Evolutionary conservation across 108 stramenopile genomes (phyloP).

Genomic region (Epithemia pelagica): DNA sequence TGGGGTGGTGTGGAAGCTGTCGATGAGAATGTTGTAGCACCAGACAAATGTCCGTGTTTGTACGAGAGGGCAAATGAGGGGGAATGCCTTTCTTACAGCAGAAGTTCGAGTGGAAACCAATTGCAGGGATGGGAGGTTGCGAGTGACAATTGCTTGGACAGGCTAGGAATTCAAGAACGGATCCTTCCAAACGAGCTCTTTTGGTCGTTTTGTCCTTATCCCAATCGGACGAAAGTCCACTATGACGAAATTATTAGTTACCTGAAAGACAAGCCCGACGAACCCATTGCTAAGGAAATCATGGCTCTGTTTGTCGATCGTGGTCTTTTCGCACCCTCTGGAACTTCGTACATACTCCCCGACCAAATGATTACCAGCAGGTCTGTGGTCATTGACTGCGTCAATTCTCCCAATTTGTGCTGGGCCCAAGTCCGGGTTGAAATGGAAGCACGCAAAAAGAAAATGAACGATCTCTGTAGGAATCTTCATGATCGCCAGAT

Average conservation of each 20-base stretch:
- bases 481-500: background rate
- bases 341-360: background rate
- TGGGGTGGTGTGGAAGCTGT: background rate
- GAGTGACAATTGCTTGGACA: background rate
- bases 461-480: slow-evolving; percentile 1
- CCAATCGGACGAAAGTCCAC: background rate
- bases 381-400: background rate
- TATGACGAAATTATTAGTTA: background rate
- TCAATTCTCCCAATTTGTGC: background rate
- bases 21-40: too few relatives aligned
- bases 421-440: background rate
- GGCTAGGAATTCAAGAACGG: background rate
- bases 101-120: background rate
- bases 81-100: background rate
- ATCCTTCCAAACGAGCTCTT: background rate
- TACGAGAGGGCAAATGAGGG: background rate
- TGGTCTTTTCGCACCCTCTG: background rate
- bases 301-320: background rate
- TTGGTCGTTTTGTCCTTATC: slow-evolving; percentile 1
- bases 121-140: background rate
- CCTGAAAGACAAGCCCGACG: background rate
- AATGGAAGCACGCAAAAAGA: background rate
- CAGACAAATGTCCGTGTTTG: background rate
- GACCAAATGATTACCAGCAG: background rate
- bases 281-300: background rate